A percentile compares a stretch with the other conserved stretches of the same genome.
Conservation (phyloP, 2,329 filamentous ascomycete genomes). For the Hymenoscyphus fraxineus region DNA sequence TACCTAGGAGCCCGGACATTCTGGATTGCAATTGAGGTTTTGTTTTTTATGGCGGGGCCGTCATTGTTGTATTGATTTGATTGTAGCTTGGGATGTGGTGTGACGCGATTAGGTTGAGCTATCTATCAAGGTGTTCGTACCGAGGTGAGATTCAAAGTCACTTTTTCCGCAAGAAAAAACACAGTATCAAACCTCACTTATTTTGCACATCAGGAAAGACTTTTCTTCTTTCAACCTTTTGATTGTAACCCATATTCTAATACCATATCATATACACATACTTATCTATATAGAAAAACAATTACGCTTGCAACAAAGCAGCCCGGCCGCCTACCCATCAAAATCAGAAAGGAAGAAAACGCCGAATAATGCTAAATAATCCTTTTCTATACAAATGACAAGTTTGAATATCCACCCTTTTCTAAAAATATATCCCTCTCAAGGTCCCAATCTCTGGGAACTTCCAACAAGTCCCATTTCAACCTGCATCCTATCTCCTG, state of each 20-base stretch:
- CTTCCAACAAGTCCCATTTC: conserved; percentile 60
- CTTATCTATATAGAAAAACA: background rate
- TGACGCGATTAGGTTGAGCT: conserved; percentile 11
- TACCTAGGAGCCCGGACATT: conserved; percentile 27
- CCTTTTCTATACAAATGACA: conserved; percentile 7
- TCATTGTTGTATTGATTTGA: background rate
- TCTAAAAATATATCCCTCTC: conserved; percentile 28
- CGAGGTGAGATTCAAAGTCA: background rate
- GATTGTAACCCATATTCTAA: background rate
- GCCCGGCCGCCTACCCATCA: background rate
- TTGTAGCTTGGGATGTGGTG: conserved; percentile 12
- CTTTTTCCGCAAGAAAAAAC: background rate
- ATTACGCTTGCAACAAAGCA: background rate
- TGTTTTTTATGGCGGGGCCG: background rate
- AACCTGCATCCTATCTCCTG: conserved; percentile 34
- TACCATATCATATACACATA: background rate
- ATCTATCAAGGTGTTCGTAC: conserved; percentile 1
- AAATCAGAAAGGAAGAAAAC: conserved; percentile 9
- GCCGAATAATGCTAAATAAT: conserved; percentile 27
- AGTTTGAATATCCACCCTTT: background rate
- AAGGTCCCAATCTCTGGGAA: conserved; percentile 67
- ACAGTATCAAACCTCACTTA: too few relatives aligned
- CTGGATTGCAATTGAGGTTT: background rate
- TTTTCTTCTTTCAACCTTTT: too few relatives aligned
- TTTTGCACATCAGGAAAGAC: too few relatives aligned